Base-by-base conservation (phyloP, 768 basidiomycete genomes). In the Panellus pusillus region DNA sequence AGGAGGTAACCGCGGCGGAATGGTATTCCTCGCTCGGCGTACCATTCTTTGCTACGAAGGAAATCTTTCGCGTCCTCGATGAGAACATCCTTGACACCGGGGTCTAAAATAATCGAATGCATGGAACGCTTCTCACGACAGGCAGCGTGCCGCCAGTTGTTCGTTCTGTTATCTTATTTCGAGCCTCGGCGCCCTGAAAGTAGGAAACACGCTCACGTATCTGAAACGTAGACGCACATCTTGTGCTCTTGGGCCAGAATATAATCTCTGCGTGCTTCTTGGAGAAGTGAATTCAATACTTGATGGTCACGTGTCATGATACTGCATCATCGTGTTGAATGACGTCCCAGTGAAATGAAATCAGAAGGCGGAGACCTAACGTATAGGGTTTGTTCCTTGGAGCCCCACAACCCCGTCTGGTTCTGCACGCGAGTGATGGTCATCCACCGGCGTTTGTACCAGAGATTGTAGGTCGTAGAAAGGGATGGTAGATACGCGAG, bases 1-100 rank as follows among this genome's bases (percentile, higher is more conserved):
- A 90, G 74, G n/a, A 91, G 77, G 64, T 89, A 89, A 12, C 91
- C 90, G 12, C 89, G 76, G 17, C 89, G 83, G 72, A 88, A 91
- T 1, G 91, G 90, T 53, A 92, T 91, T 0, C 89, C 90, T 47
- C 89, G 82, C 11, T 81, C 80, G 1, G 78, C 63, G 58, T 92
- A 92, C 91, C 91, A 92, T 17, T 70, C 52, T 60, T 84, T 87
- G 59, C 83, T 87, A 9, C 67, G 66, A 48, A 91, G 68, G 60
- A 92, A 92, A 61, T 91, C 87, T 7, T 70, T 71, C 9, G 86
- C 86, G 63, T 93, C 91, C 2, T 81, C 74, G 9, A 91, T 64
- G 1, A 92, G 68, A 19, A 81, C 61, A 29, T 89, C 83, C 48
- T 82, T 80, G 43, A 89, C 72, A 0, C 87, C 86, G 9, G 81